Percentiles rank a stretch among this genome's conserved stretches.
Conservation (phyloP, 306 rosid genomes). For the Arachis stenosperma region DNA sequence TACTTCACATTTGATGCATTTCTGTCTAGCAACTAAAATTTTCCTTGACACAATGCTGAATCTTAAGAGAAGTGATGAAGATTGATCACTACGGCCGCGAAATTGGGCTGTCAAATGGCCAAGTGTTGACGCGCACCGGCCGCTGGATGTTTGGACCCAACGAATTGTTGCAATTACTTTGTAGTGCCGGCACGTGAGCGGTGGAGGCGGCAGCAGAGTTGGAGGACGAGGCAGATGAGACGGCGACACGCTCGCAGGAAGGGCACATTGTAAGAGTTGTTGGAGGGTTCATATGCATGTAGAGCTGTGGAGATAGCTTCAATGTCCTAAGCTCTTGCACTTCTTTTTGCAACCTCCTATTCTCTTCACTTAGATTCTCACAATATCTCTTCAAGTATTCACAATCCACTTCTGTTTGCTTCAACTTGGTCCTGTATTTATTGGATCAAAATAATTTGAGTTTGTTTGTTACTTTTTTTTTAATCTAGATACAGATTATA, state of each 20-base stretch:
- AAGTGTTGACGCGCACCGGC: slow-evolving; percentile 44
- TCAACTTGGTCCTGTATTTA: slow-evolving; percentile 70
- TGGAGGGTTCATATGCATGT: slow-evolving; percentile 86
- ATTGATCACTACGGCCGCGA: slow-evolving; percentile 12
- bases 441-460: slow-evolving; percentile 17
- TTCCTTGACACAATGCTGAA: neutral
- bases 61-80: neutral
- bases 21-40: slow-evolving; percentile 31
- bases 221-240: slow-evolving; percentile 49
- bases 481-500: too few relatives aligned
- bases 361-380: slow-evolving; percentile 74
- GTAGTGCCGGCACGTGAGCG: neutral
- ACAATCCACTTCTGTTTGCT: slow-evolving; percentile 86
- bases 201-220: slow-evolving; percentile 25
- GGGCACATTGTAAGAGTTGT: slow-evolving; percentile 96
- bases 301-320: slow-evolving; percentile 71
- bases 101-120: slow-evolving; percentile 44
- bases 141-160: slow-evolving; percentile 31
- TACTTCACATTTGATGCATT: slow-evolving; percentile 1
- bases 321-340: slow-evolving; percentile 79
- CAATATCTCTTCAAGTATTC: slow-evolving; percentile 67
- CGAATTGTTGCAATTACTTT: slow-evolving; percentile 21
- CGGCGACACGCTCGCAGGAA: slow-evolving; percentile 65
- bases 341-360: slow-evolving; percentile 75
- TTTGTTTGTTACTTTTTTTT: neutral